phyloP scores from a whole-genome alignment of 306 rosid genomes.

The Astragalus membranaceus region DNA sequence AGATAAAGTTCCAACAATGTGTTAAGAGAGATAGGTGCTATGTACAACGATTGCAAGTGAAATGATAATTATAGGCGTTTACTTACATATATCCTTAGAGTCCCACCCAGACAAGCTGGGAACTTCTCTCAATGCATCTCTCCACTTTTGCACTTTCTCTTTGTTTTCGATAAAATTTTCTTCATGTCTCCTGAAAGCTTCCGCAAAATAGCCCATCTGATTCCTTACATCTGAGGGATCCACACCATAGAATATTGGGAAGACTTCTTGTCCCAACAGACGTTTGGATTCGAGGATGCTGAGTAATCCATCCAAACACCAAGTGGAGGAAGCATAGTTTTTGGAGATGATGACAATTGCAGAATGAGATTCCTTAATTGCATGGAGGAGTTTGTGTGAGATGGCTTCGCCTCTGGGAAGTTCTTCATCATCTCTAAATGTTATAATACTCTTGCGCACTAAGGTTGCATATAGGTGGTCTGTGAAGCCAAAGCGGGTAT shows the following conservation, averaged over 20 bases:
- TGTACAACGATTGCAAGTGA: no score
- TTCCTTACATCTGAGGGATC: constrained; percentile 1
- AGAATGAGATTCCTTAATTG: constrained; percentile 3
- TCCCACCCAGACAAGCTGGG: background rate
- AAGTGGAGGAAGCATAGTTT: background rate
- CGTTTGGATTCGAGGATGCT: background rate
- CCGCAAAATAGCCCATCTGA: background rate
- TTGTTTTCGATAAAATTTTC: background rate
- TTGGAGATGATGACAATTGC: constrained; percentile 1
- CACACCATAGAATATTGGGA: no score
- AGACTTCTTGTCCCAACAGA: background rate
- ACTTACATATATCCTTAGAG: background rate
- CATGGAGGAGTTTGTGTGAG: background rate
- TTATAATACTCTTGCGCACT: background rate
- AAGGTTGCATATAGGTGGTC: background rate
- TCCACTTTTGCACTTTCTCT: constrained; percentile 6
- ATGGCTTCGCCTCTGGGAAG: constrained; percentile 5
- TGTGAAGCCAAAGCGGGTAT: background rate
- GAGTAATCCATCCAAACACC: background rate
- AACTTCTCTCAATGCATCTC: background rate
- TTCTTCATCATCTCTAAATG: background rate
- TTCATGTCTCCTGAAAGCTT: constrained; percentile 1
- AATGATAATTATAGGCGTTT: background rate
- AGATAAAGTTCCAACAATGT: no score
- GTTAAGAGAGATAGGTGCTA: background rate